These are phyloP conservation scores for Purpureocillium lavendulum DNA, from an alignment of 2,329 filamentous ascomycete genomes.

Conservation along the genomic window DNA sequence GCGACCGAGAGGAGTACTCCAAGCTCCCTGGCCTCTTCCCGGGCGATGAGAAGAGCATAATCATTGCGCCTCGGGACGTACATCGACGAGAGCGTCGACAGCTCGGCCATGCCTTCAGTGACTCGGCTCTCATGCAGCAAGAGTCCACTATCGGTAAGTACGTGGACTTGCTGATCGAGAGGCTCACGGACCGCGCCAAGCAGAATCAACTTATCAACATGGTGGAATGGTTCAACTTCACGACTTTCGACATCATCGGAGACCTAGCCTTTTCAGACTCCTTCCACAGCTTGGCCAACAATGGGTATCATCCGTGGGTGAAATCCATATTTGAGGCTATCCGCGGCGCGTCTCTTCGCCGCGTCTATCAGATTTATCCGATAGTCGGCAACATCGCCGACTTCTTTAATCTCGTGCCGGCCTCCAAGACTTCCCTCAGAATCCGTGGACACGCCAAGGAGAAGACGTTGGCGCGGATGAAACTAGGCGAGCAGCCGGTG, in stretches of 20 bases:
- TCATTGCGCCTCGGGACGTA: slow-evolving; percentile 7
- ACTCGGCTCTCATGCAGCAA: slow-evolving; percentile 20
- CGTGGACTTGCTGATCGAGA: slow-evolving; percentile 15
- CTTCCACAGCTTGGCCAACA: slow-evolving; percentile 23
- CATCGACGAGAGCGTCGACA: slow-evolving; percentile 14
- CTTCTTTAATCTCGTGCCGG: too few species aligned
- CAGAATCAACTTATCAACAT: slow-evolving; percentile 11
- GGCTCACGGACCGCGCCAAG: slow-evolving; percentile 10
- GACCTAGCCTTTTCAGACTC: slow-evolving; percentile 34
- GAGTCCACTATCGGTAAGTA: slow-evolving; percentile 18
- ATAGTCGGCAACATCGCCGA: too few species aligned
- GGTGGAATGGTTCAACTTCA: slow-evolving; percentile 26
- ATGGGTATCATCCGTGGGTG: slow-evolving; percentile 9
- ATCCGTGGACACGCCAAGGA: too few species aligned
- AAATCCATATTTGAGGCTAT: slow-evolving; percentile 9
- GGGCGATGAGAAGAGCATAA: slow-evolving; percentile 8
- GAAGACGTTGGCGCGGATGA: too few species aligned
- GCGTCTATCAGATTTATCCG: slow-evolving; percentile 4
- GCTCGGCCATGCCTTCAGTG: slow-evolving; percentile 21
- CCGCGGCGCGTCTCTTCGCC: background rate
- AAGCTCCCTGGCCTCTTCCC: background rate
- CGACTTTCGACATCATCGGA: slow-evolving; percentile 31
- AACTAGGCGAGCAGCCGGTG: too few species aligned
- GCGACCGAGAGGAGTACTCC: slow-evolving; percentile 6
- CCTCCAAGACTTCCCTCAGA: too few species aligned